Base-by-base conservation (phyloP, 805 yeast genomes). In the Metschnikowia dekortorum region DNA sequence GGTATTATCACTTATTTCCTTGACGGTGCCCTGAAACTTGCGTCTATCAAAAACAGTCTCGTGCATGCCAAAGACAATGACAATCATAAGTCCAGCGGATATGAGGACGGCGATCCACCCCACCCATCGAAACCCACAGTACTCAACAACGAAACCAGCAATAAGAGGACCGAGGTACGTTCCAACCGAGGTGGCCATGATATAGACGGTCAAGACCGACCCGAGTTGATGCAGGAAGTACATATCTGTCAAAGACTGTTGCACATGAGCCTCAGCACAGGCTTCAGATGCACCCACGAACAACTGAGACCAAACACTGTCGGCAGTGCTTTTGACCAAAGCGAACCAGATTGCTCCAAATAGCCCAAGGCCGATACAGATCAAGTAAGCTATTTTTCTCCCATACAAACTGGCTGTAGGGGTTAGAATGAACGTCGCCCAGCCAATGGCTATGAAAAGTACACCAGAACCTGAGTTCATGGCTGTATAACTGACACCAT, bases 381-480 rank as follows among this genome's bases (percentile, higher is more conserved):
- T 70, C 40, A 85, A 56, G 59, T 84, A 86, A 2, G 86, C 73
- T 45, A 84, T 61, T 55, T 85, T 81, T 58, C 89, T 71, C 3
- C 92, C 92, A 61, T 82, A 86, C 33, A 86, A 68, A 29, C 82
- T 80, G 3, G 89, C 79, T 22, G 83, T 73, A 2, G 92, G 91
- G 1, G 89, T 87, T 30, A 83, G 63, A 50, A 86, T 64, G 28
- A 84, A 70, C 2, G 88, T 78, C 34, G 82, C 79, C 66, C 82
- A 75, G 0, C 87, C 92, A 53, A 87, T 84, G 36, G 86, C 82
- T 18, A 82, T 67, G 63, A 86, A 86, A 45, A 87, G 68, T 28
- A 86, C 88, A 55, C 94, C 92, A 2, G 91, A 90, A 49, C 91
- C 92, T 0, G 88, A 81, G 64, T 85, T 85, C 85, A 86, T 85